Evolutionary conservation across 1,139 yeast species (phyloP).

Genomic region (Debaryomyces nepalensis): DNA sequence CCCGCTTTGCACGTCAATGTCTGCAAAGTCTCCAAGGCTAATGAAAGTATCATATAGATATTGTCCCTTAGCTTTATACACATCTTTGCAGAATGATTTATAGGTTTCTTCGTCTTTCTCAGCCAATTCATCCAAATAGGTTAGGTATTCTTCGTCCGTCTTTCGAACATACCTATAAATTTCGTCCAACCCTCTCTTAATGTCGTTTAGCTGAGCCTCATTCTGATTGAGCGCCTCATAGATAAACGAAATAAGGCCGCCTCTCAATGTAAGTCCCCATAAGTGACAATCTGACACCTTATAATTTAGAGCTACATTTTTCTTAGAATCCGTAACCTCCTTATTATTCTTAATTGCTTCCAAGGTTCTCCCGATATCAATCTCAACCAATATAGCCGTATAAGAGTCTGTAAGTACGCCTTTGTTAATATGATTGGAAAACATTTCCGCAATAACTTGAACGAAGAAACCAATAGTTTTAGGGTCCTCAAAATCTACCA

Average conservation of each 20-base stretch:
- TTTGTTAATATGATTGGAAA: not conserved
- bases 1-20: too few species aligned
- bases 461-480: not conserved
- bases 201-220: not conserved
- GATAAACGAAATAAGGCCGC: not conserved
- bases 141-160: not conserved
- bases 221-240: not conserved
- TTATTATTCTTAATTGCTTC: not conserved
- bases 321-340: not conserved
- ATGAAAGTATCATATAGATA: too few species aligned
- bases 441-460: conserved; percentile 1
- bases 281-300: not conserved
- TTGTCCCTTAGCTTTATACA: too few species aligned
- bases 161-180: not conserved
- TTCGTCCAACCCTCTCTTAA: not conserved
- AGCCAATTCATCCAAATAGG: too few species aligned
- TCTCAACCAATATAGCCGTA: not conserved
- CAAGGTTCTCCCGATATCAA: not conserved
- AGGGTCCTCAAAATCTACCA: not conserved
- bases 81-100: too few species aligned
- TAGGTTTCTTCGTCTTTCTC: too few species aligned
- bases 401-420: conserved; percentile 1
- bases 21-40: too few species aligned
- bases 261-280: not conserved
- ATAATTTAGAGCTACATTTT: not conserved